Evolutionary conservation across 805 yeast genomes (phyloP).

Genomic region (Cyberlindnera americana): DNA sequence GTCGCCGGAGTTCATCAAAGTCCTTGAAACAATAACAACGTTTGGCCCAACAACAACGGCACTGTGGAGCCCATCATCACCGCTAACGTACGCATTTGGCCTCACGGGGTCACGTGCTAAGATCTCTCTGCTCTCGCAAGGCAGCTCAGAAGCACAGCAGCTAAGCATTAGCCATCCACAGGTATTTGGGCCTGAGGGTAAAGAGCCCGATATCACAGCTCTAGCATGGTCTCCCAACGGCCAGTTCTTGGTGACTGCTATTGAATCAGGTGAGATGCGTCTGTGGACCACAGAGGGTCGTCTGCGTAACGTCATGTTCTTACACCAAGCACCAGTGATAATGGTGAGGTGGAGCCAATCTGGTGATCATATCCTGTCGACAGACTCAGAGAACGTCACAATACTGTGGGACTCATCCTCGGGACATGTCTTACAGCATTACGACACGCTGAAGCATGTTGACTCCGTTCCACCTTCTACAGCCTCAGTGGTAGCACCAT

Average conservation of each 20-base stretch:
- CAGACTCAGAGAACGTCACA: conserved; percentile 52
- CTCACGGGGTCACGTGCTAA: conserved; percentile 44
- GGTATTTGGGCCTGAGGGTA: conserved; percentile 19
- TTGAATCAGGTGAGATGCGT: conserved; percentile 68
- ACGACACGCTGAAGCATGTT: conserved; percentile 30
- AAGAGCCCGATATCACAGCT: conserved; percentile 29
- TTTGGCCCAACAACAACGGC: conserved; percentile 44
- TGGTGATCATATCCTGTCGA: conserved; percentile 52
- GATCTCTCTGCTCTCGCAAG: conserved; percentile 33
- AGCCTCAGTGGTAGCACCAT: conserved; percentile 20
- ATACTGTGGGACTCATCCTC: conserved; percentile 65
- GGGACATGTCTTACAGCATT: conserved; percentile 46
- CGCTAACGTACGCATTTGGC: conserved; percentile 52
- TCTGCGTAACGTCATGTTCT: conserved; percentile 49
- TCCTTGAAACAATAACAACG: conserved; percentile 35
- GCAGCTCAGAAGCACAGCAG: conserved; percentile 14
- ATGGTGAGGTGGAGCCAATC: conserved; percentile 57
- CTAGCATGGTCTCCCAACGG: conserved; percentile 70
- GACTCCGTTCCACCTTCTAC: conserved; percentile 1
- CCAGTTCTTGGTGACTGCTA: conserved; percentile 55
- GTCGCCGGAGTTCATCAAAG: conserved; percentile 30
- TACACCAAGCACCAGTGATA: conserved; percentile 54
- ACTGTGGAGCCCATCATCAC: conserved; percentile 54
- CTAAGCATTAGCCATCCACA: conserved; percentile 32
- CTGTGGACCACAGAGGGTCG: conserved; percentile 77